These are phyloP conservation scores for Tillandsia leiboldiana DNA, from an alignment of 176 grass and related monocot species.

Conservation along the genomic window DNA sequence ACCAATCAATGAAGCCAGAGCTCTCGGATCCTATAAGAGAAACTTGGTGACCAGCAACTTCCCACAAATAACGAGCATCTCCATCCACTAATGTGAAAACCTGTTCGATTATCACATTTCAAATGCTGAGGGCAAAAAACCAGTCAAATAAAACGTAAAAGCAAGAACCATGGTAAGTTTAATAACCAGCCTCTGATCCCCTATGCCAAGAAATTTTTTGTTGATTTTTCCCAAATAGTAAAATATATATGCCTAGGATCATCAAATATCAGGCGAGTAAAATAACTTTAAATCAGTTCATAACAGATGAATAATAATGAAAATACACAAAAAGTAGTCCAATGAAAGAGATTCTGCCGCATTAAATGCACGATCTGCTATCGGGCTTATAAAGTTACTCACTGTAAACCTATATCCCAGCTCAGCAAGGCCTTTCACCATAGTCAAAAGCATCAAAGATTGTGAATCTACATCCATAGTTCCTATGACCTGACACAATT, in stretches of 20 bases:
- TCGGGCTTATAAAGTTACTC: constrained; percentile 21
- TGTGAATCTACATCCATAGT: constrained; percentile 44
- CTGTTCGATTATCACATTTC: constrained; percentile 27
- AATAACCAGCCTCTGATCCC: not conserved
- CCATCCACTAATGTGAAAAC: constrained; percentile 53
- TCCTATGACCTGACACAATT: constrained; percentile 56
- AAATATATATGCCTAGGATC: too few species aligned
- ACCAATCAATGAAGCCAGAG: constrained; percentile 60
- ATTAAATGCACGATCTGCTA: constrained; percentile 1
- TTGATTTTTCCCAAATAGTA: too few species aligned
- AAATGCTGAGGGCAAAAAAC: constrained; percentile 1
- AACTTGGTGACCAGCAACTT: constrained; percentile 44
- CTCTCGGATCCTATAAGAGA: constrained; percentile 30
- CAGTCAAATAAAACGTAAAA: constrained; percentile 7
- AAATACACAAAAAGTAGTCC: not conserved
- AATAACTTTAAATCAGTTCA: too few species aligned
- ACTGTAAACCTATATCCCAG: constrained; percentile 76
- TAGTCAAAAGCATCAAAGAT: constrained; percentile 70
- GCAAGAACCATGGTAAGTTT: not conserved
- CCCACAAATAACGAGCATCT: constrained; percentile 48
- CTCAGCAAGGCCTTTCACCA: constrained; percentile 43
- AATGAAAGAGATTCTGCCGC: constrained; percentile 1
- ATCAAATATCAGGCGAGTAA: too few species aligned
- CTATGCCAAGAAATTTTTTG: too few species aligned
- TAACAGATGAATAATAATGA: not conserved